A percentile compares a stretch with the other conserved stretches of the same genome.
Conservation (phyloP, 805 yeast genomes). For the Yamadazyma sp. region DNA sequence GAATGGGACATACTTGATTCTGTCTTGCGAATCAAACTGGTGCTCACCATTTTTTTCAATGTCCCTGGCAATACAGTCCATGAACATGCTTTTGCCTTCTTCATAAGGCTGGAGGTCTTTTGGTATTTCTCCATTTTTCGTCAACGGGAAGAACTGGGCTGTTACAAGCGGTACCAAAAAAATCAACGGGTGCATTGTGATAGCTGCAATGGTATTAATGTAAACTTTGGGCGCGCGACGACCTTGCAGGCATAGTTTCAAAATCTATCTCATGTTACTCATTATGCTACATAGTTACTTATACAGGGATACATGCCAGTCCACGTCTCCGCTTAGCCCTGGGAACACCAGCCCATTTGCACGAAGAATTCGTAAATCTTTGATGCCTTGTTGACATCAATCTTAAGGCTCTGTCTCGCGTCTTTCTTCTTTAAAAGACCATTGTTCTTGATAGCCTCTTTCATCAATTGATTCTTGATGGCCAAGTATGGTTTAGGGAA, state of each 20-base stretch:
- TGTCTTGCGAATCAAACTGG: conserved; percentile 59
- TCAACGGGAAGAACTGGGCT: conserved; percentile 38
- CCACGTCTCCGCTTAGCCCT: conserved; percentile 31
- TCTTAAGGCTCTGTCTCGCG: conserved; percentile 79
- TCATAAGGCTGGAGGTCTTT: conserved; percentile 34
- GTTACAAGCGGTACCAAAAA: conserved; percentile 12
- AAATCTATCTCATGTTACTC: no score
- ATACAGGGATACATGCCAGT: no score
- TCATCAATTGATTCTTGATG: conserved; percentile 83
- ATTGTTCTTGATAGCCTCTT: conserved; percentile 82
- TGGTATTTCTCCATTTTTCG: conserved; percentile 39
- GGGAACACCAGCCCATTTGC: conserved; percentile 82
- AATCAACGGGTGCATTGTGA: no score
- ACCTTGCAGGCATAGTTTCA: no score
- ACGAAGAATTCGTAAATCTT: conserved; percentile 91
- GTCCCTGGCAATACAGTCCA: conserved; percentile 65
- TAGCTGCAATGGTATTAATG: no score
- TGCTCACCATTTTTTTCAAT: conserved; percentile 73
- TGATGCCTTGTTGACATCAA: conserved; percentile 84
- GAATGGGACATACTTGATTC: conserved; percentile 57
- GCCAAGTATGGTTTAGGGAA: conserved; percentile 93
- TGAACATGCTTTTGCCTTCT: conserved; percentile 42
- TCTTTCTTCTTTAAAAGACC: conserved; percentile 80
- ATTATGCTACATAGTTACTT: not conserved
- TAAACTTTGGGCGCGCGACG: no score